Evolutionary conservation across 805 yeast species (phyloP).

Genomic region (Yamadazyma sp.): DNA sequence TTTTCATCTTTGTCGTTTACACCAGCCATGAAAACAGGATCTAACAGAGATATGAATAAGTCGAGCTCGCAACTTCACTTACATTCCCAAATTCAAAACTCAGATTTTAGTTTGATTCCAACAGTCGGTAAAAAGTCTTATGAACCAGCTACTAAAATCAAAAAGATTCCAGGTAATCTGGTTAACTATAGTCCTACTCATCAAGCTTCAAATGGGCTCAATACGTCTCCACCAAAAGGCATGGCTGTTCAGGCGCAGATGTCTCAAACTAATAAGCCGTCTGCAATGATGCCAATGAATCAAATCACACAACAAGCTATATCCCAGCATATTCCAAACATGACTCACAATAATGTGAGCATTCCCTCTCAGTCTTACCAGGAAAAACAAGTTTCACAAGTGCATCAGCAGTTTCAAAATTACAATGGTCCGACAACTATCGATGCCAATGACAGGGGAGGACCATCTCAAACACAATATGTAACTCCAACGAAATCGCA

Average conservation of each 20-base stretch:
- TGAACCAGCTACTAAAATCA: conserved; percentile 36
- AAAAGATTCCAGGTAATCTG: conserved; percentile 18
- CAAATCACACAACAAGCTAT: conserved; percentile 9
- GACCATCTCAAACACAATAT: conserved; percentile 2
- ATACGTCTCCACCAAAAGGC: conserved; percentile 14
- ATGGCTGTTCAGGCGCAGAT: conserved; percentile 6
- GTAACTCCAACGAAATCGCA: not conserved
- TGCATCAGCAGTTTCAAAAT: not conserved
- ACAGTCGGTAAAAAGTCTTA: conserved; percentile 29
- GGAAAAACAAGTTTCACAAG: not conserved
- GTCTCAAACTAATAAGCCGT: not conserved
- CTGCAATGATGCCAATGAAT: conserved; percentile 1
- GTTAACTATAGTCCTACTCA: conserved; percentile 11
- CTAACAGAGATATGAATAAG: conserved; percentile 37
- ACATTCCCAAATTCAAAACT: conserved; percentile 37
- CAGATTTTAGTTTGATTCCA: conserved; percentile 30
- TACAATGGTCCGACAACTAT: conserved; percentile 1
- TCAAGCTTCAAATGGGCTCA: not conserved
- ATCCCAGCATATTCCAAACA: conserved; percentile 6
- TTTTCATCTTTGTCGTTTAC: conserved; percentile 15
- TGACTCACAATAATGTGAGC: not conserved
- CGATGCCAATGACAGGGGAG: not conserved
- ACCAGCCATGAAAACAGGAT: conserved; percentile 34
- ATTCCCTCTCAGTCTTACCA: not conserved
- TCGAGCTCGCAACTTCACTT: conserved; percentile 39